Evolutionary conservation across 1,284 basidiomycete species (phyloP).

Genomic region (Cutaneotrichosporon sp.): DNA sequence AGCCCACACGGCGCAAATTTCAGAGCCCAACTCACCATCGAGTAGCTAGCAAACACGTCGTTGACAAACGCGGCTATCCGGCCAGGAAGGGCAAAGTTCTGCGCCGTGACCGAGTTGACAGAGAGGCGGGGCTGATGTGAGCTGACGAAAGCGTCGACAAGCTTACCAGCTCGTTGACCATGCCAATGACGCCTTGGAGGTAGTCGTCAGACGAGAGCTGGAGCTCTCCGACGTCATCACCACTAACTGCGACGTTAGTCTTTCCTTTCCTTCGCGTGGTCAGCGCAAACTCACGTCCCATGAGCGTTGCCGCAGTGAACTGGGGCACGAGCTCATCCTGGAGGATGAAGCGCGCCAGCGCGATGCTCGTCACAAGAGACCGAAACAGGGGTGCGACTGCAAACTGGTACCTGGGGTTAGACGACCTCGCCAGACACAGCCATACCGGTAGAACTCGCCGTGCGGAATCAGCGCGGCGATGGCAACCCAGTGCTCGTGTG

Average conservation of each 20-base stretch:
- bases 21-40: slow-evolving; percentile 32
- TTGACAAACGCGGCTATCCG: slow-evolving; percentile 48
- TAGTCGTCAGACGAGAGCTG: slow-evolving; percentile 47
- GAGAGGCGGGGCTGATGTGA: slow-evolving; percentile 44
- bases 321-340: slow-evolving; percentile 43
- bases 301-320: slow-evolving; percentile 32
- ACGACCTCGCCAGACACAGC: slow-evolving; percentile 3
- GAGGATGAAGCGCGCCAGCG: slow-evolving; percentile 43
- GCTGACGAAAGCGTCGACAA: not conserved
- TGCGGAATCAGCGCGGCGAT: slow-evolving; percentile 42
- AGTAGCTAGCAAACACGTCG: slow-evolving; percentile 48
- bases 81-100: slow-evolving; percentile 46
- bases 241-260: slow-evolving; percentile 27
- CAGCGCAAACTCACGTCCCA: slow-evolving; percentile 38
- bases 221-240: slow-evolving; percentile 36
- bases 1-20: not conserved
- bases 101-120: slow-evolving; percentile 47
- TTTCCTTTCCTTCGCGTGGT: not conserved
- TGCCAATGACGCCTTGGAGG: slow-evolving; percentile 47
- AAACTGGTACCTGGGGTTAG: slow-evolving; percentile 37
- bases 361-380: slow-evolving; percentile 38
- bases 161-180: slow-evolving; percentile 48
- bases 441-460: slow-evolving; percentile 44
- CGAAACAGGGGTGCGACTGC: slow-evolving; percentile 37
- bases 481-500: slow-evolving; percentile 31